Evolutionary conservation across 2,329 filamentous ascomycete species (phyloP), one percentile per base, ranked within the genome.

Genomic region (Trichoderma simmonsii): DNA sequence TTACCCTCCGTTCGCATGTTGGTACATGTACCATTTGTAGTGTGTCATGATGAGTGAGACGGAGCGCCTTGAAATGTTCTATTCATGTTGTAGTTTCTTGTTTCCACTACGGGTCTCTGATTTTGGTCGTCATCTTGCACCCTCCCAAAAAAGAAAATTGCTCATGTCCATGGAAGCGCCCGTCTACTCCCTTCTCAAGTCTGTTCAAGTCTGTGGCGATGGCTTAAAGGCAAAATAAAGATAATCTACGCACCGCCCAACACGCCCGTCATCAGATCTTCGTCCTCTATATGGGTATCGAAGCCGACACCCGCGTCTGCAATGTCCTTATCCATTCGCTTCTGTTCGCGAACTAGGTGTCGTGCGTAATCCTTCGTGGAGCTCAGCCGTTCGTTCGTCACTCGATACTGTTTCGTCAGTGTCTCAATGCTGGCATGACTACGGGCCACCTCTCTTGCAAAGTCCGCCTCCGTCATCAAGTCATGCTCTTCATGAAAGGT

Each of bases 211-310:
- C 59, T 32, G 24, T 15, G 15, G 18, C 15, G 6, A 18, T 39
- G 21, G 11, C 21, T 14, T n/a, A 32, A 32, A 18, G 26, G n/a
- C 6, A n/a, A 30, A n/a, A 28, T 59, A 32, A 32, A 59, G 15
- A 6, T n/a, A 12, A 59, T 36, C 65, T 72, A 76, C 18, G 68
- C 70, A 62, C 75, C 74, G 34, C 75, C 74, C 68, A 79, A 54
- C 21, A 83, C 78, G 21, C 84, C 87, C 14, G 83, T 85, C 88
- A 90, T 90, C 28, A 90, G 78, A 74, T 90, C 88, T 77, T 90
- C 88, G n/a, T 90, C 88, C 70, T 89, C 87, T 48, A 88, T 81
- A 64, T 84, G 81, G 14, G 81, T 78, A 30, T 87, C 83, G 72
- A 87, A 88, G 54, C 80, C 81, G 30, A 82, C 71, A 3, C 79